These are phyloP conservation scores for Drechmeria coniospora DNA, from an alignment of 2,329 filamentous ascomycete species.

Conservation along the genomic window DNA sequence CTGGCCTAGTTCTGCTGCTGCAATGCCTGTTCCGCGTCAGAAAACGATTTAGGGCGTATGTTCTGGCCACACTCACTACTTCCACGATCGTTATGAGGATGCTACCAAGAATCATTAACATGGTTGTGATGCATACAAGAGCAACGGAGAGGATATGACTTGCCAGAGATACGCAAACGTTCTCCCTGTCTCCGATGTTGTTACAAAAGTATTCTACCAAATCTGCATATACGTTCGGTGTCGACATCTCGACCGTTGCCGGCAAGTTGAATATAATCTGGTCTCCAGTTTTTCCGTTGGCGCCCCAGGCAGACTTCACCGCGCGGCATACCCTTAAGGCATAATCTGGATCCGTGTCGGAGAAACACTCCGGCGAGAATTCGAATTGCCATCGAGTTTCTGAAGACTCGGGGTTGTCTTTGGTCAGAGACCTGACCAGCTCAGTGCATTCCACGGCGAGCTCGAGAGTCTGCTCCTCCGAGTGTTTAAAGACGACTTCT, in stretches of 20 bases:
- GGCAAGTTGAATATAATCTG: conserved; percentile 95
- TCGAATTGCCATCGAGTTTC: conserved; percentile 62
- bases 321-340: conserved; percentile 75
- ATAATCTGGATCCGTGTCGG: conserved; percentile 75
- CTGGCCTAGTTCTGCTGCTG: conserved; percentile 80
- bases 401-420: conserved; percentile 46
- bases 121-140: too few species aligned
- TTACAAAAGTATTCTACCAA: conserved; percentile 92
- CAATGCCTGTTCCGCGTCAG: too few species aligned
- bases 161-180: conserved; percentile 74
- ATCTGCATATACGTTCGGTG: conserved; percentile 90
- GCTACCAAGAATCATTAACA: too few species aligned
- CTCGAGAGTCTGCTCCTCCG: conserved; percentile 65
- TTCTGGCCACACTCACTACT: conserved; percentile 26
- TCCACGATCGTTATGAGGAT: conserved; percentile 89
- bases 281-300: conserved; percentile 55
- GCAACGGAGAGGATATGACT: too few species aligned
- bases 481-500: conserved; percentile 75
- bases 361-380: conserved; percentile 81
- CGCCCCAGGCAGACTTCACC: conserved; percentile 87
- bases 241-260: conserved; percentile 88
- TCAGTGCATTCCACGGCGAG: conserved; percentile 76
- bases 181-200: conserved; percentile 70
- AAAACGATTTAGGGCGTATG: too few species aligned
- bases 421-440: conserved; percentile 78